Base-by-base conservation (phyloP, 306 rosid genomes). In the Mucuna pruriens region DNA sequence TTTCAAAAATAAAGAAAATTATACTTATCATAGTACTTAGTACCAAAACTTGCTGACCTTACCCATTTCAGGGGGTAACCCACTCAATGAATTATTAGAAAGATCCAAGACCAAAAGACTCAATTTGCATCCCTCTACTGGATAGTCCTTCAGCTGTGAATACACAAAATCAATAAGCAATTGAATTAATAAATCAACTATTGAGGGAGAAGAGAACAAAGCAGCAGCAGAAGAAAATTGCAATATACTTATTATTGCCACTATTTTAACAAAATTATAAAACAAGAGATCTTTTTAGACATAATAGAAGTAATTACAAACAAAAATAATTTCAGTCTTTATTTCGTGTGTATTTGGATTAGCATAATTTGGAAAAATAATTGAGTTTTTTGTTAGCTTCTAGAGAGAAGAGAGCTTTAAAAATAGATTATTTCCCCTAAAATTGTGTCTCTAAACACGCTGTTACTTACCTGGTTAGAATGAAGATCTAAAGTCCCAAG, bases 11-110 rank as follows among this genome's bases (percentile, higher is more conserved):
- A 75, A 58, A 44, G 71, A 64, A 83, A 46, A 26, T 23, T 55
- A 60, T 57, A 76, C 66, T 6, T 66, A 33, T 71, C 55, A 67
- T 49, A 39, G 40, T 62, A 71, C 75, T 36, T 49, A 39, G 40
- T 62, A 71, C 75, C 42, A 81, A 49, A 80, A 67, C 45, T 49
- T 63, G 77, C 63, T 62, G 78, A 87, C 68, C 90, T 87, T 90
- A 95, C 99, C 99, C 83, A 95, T 78, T 88, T 93, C 97, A 48
- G 97, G 85, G 26, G 97, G 95, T 82, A 95, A 84, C 82, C 99
- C 97, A 82, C 90, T 88, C 88, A 95, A 77, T 82, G 99, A 93
- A 86, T 95, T 95, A 84, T 95, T 93, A 76, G 99, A 95, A 82
- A 95, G 97, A 87, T 95, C 90, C 79, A 95, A 84, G 54, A 93